Conservation (phyloP, 225 moss, liverwort and hornwort species). For the Pleurozium schreberi region DNA sequence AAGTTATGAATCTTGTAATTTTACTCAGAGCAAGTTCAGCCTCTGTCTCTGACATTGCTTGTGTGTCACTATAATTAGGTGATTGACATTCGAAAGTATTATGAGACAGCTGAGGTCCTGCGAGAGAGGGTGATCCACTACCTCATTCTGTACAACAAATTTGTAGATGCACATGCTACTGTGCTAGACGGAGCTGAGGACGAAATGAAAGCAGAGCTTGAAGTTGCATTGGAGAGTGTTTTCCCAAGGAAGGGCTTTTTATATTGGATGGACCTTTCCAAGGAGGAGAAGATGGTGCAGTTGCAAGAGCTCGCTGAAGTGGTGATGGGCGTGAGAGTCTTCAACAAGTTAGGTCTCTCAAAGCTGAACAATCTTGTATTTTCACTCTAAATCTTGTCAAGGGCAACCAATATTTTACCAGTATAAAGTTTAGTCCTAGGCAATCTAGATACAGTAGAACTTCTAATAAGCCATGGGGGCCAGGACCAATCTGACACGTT, state of each 20-base stretch:
- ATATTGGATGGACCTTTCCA: conserved; percentile 74
- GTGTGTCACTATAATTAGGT: conserved; percentile 12
- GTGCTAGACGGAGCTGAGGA: background rate
- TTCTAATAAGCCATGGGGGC: too few species aligned
- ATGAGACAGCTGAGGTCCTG: conserved; percentile 47
- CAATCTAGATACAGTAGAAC: background rate
- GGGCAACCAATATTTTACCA: background rate
- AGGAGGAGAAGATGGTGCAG: conserved; percentile 40
- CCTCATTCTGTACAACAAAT: conserved; percentile 33
- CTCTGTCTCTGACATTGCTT: background rate
- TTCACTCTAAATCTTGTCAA: background rate
- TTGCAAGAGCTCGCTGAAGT: conserved; percentile 68
- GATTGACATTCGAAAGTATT: conserved; percentile 55
- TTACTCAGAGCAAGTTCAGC: background rate
- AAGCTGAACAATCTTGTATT: background rate
- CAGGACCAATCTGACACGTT: too few species aligned
- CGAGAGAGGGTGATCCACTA: conserved; percentile 53
- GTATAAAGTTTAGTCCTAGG: background rate
- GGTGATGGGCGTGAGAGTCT: conserved; percentile 61
- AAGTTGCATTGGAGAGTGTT: conserved; percentile 68
- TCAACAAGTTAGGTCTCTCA: conserved; percentile 55
- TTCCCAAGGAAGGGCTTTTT: conserved; percentile 69
- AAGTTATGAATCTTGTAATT: background rate
- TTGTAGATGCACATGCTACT: conserved; percentile 14
- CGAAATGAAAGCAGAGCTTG: conserved; percentile 46